These are phyloP conservation scores for Murraya koenigii DNA, from an alignment of 345 rosid species.

Conservation along the genomic window DNA sequence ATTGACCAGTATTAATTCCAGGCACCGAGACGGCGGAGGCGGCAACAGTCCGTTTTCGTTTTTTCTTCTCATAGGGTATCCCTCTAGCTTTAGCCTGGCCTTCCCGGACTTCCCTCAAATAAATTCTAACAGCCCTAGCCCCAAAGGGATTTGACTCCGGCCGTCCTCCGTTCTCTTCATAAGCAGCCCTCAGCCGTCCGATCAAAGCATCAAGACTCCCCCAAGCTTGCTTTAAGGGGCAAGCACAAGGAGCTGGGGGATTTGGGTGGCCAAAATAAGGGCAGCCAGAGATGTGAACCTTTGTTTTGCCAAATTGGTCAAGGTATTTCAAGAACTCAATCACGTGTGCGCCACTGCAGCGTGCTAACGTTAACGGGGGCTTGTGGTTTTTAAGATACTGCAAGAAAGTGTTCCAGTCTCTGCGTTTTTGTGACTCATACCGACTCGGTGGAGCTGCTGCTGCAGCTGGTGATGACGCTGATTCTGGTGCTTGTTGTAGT, in stretches of 20 bases:
- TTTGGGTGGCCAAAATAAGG: slow-evolving; percentile 60
- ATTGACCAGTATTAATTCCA: not conserved
- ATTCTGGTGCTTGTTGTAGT: not conserved
- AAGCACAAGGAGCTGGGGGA: slow-evolving; percentile 63
- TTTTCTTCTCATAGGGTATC: slow-evolving; percentile 71
- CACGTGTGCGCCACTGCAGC: slow-evolving; percentile 74
- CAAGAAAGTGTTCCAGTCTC: slow-evolving; percentile 77
- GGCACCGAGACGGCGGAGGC: slow-evolving; percentile 23
- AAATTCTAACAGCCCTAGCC: slow-evolving; percentile 66
- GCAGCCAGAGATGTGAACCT: slow-evolving; percentile 56
- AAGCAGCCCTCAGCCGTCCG: slow-evolving; percentile 77
- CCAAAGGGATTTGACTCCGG: slow-evolving; percentile 67
- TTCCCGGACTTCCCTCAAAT: slow-evolving; percentile 63
- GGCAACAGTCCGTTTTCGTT: slow-evolving; percentile 47
- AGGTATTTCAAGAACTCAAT: slow-evolving; percentile 68
- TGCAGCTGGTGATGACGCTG: slow-evolving; percentile 16
- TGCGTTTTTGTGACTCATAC: slow-evolving; percentile 65
- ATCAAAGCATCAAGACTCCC: slow-evolving; percentile 76
- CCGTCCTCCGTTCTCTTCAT: slow-evolving; percentile 65
- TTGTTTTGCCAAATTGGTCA: slow-evolving; percentile 74
- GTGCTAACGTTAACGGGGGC: slow-evolving; percentile 52
- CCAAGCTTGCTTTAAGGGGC: slow-evolving; percentile 76
- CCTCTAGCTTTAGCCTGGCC: slow-evolving; percentile 74
- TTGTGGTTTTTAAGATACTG: slow-evolving; percentile 68
- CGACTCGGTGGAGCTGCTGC: slow-evolving; percentile 44